Percentiles rank a stretch among this genome's conserved stretches.
Evolutionary conservation across 1,284 basidiomycete genomes (phyloP).

Genomic region (Ustilago sp.): DNA sequence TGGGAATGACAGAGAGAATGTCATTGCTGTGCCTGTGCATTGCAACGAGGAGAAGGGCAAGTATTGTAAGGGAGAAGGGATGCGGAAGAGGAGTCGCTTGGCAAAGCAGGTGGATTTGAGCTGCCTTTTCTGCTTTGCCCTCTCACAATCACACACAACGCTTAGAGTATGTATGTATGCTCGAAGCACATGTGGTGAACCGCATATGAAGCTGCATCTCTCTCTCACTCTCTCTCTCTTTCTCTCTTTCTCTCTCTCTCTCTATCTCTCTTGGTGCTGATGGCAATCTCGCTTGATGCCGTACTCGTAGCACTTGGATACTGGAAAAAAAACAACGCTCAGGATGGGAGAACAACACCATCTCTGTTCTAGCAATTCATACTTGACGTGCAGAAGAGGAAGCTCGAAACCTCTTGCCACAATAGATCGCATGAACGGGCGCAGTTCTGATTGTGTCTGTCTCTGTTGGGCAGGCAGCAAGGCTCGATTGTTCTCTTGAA

Average conservation of each 20-base stretch:
- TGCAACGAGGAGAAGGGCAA: conserved; percentile 8
- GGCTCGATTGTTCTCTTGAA: background rate
- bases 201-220: background rate
- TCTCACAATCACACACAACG: background rate
- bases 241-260: background rate
- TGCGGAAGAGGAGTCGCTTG: conserved; percentile 11
- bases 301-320: background rate
- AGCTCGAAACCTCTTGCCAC: conserved; percentile 5
- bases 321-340: background rate
- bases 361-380: conserved; percentile 1
- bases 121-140: background rate
- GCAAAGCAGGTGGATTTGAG: background rate
- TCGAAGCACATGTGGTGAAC: background rate
- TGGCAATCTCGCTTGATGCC: background rate
- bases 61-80: background rate
- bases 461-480: background rate
- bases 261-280: background rate
- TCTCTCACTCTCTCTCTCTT: background rate
- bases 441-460: background rate
- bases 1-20: background rate
- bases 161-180: background rate
- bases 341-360: conserved; percentile 1
- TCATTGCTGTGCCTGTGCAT: background rate
- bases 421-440: conserved; percentile 1
- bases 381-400: conserved; percentile 15